Conservation (phyloP, 768 basidiomycete genomes). For the Phanerochaete sordida region DNA sequence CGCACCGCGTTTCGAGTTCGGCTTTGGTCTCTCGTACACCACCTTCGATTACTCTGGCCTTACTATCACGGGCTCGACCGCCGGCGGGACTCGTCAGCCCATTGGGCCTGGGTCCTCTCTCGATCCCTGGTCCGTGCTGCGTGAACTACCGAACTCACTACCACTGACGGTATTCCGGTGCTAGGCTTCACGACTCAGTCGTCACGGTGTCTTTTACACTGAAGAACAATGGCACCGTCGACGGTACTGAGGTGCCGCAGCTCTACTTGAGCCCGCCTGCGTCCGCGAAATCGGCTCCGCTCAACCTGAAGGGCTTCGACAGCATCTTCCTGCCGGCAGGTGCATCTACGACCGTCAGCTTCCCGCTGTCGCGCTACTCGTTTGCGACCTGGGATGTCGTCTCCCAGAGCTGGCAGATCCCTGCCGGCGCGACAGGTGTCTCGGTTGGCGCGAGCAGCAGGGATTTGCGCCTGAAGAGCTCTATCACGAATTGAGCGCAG, state of each 20-base stretch:
- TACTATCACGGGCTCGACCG: constrained; percentile 23
- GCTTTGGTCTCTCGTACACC: constrained; percentile 74
- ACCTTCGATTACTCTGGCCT: constrained; percentile 61
- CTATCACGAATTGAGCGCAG: constrained; percentile 19
- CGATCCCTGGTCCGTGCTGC: constrained; percentile 39
- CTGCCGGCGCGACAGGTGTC: constrained; percentile 54
- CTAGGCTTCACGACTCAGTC: constrained; percentile 50
- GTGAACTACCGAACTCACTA: too few species aligned
- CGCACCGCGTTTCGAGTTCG: constrained; percentile 59
- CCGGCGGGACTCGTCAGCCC: constrained; percentile 35
- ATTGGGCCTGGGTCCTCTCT: constrained; percentile 49
- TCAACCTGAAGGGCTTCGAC: constrained; percentile 55
- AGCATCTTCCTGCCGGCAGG: constrained; percentile 32
- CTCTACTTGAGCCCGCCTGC: constrained; percentile 50
- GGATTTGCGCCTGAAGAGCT: constrained; percentile 49
- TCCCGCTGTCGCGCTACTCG: constrained; percentile 29
- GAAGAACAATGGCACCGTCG: constrained; percentile 49
- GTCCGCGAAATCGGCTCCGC: constrained; percentile 45
- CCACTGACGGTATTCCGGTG: background rate
- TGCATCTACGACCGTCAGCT: constrained; percentile 23
- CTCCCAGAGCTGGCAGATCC: constrained; percentile 37
- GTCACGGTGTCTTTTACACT: constrained; percentile 52
- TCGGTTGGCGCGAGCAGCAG: constrained; percentile 68
- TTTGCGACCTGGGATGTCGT: constrained; percentile 37
- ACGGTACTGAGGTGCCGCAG: constrained; percentile 58